Conservation (phyloP, 139 green algal genomes). For the Chloropicon primus region DNA sequence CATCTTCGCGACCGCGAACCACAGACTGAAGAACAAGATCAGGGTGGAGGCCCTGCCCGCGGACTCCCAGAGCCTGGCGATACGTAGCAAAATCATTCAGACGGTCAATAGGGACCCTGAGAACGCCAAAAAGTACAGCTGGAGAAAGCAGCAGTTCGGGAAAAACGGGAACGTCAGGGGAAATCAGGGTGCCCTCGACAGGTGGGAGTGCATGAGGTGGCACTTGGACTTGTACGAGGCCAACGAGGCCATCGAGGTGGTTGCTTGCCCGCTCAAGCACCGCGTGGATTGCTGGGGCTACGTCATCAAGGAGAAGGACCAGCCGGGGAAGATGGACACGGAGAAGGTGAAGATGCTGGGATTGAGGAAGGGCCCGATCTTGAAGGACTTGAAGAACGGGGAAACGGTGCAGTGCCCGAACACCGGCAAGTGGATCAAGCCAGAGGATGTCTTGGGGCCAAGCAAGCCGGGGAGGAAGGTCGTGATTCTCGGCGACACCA, state of each 20-base stretch:
- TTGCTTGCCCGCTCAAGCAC: slow-evolving; percentile 12
- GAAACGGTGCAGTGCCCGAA: slow-evolving; percentile 2
- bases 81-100: not conserved
- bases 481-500: slow-evolving; percentile 86
- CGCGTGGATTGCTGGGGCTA: slow-evolving; percentile 24
- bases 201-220: not conserved
- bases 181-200: not conserved
- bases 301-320: slow-evolving; percentile 19
- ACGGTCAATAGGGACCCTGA: not conserved
- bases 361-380: slow-evolving; percentile 8
- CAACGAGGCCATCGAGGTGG: slow-evolving; percentile 8
- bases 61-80: not conserved
- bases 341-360: slow-evolving; percentile 9
- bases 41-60: not conserved
- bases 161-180: not conserved
- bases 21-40: not conserved
- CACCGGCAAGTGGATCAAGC: slow-evolving; percentile 8
- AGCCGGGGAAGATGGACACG: slow-evolving; percentile 7
- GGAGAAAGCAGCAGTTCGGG: not conserved
- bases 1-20: not conserved
- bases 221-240: not conserved
- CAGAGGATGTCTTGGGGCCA: slow-evolving; percentile 15
- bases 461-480: slow-evolving; percentile 40
- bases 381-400: slow-evolving; percentile 14
- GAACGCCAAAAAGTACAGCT: not conserved